phyloP scores from a whole-genome alignment of 768 basidiomycete species.

The Daedalea quercina region DNA sequence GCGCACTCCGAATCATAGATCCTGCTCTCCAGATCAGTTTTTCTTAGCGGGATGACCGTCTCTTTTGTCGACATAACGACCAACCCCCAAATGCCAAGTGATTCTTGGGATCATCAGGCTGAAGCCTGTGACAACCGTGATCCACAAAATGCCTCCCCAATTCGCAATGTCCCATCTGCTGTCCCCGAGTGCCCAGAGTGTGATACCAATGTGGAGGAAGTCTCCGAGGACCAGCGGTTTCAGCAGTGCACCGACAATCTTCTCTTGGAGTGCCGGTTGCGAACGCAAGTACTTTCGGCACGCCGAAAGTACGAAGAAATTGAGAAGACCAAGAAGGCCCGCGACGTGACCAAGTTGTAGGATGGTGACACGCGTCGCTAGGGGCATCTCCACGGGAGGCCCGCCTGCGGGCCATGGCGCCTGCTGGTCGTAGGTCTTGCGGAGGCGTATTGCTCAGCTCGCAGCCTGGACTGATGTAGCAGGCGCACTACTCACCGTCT shows the following conservation, averaged over 20 bases:
- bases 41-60: constrained; percentile 34
- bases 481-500: constrained; percentile 37
- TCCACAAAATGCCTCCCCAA: constrained; percentile 69
- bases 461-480: not conserved
- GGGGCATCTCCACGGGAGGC: constrained; percentile 46
- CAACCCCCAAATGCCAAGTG: constrained; percentile 71
- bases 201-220: constrained; percentile 56
- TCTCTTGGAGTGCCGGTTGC: constrained; percentile 65
- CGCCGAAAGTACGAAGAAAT: constrained; percentile 58
- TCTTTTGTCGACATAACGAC: constrained; percentile 62
- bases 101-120: constrained; percentile 63
- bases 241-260: constrained; percentile 55
- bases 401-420: constrained; percentile 59
- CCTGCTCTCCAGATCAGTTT: constrained; percentile 3
- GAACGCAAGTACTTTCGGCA: constrained; percentile 51
- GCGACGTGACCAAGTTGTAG: constrained; percentile 76
- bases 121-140: constrained; percentile 55
- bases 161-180: constrained; percentile 50
- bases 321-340: constrained; percentile 65
- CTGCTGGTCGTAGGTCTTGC: constrained; percentile 65
- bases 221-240: constrained; percentile 68
- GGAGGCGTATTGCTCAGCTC: not conserved
- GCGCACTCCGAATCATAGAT: not conserved
- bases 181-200: constrained; percentile 73
- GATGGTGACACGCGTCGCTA: constrained; percentile 61